Percentiles rank a stretch among this genome's conserved stretches.
phyloP scores from a whole-genome alignment of 2,329 filamentous ascomycete genomes.

The Talaromyces sp. region DNA sequence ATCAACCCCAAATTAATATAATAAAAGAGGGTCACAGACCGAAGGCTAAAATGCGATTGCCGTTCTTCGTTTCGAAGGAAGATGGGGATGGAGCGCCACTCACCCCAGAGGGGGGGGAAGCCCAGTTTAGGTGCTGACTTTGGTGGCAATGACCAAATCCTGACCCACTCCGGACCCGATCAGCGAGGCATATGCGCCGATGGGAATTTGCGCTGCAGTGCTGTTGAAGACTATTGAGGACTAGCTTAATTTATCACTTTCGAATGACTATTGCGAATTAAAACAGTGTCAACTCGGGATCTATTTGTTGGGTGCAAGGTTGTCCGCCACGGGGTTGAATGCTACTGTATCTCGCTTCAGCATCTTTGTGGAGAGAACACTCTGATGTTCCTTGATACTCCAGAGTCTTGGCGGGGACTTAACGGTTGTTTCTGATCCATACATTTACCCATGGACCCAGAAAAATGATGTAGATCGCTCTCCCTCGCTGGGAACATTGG shows the following conservation, averaged over 20 bases:
- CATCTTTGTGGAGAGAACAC: no score
- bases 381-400: no score
- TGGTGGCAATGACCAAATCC: background rate
- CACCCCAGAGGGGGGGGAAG: no score
- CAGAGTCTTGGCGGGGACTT: no score
- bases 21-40: no score
- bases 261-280: background rate
- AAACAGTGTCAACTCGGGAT: background rate
- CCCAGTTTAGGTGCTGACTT: background rate
- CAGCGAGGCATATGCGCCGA: background rate
- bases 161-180: background rate
- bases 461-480: background rate
- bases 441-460: background rate
- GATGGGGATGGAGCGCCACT: no score
- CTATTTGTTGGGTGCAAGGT: background rate
- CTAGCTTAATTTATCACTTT: background rate
- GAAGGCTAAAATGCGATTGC: no score
- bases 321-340: background rate
- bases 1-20: no score
- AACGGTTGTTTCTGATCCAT: background rate
- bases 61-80: background rate
- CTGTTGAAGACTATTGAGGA: background rate
- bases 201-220: background rate
- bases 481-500: background rate
- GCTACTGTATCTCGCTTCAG: no score